Evolutionary conservation across 1,139 yeast genomes (phyloP).

Genomic region (Nakaseomyces bracarensis): DNA sequence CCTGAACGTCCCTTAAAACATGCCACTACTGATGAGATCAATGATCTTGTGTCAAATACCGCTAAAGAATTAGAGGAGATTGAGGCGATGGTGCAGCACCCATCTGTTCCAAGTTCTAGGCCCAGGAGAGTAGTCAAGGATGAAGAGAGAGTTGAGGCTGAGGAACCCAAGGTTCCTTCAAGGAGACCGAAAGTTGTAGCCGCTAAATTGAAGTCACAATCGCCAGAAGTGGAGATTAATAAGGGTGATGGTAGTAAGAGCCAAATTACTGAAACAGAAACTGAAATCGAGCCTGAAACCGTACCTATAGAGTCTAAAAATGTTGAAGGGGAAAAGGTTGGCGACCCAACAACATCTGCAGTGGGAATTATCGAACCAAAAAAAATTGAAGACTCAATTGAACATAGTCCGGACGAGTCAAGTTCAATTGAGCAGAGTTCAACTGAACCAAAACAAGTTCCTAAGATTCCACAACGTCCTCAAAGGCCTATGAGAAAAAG

Average conservation of each 20-base stretch:
- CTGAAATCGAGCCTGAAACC: no score
- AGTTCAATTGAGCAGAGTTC: not conserved
- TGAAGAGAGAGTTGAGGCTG: not conserved
- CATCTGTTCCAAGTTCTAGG: constrained; percentile 2
- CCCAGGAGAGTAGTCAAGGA: not conserved
- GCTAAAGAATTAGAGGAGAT: constrained; percentile 20
- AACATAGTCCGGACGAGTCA: no score
- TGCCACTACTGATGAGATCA: constrained; percentile 17
- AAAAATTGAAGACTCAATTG: constrained; percentile 5
- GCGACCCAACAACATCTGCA: no score
- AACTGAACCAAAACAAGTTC: not conserved
- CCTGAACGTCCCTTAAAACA: constrained; percentile 18
- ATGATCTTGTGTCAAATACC: constrained; percentile 16
- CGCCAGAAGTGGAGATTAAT: not conserved
- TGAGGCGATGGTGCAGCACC: constrained; percentile 15
- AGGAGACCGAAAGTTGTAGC: not conserved
- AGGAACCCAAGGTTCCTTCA: constrained; percentile 5
- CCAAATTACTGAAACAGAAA: no score
- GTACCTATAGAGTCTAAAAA: no score
- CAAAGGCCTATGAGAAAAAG: not conserved
- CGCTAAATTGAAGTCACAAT: not conserved
- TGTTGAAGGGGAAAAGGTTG: not conserved
- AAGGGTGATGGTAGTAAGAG: no score
- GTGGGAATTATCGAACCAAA: constrained; percentile 6
- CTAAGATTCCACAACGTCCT: constrained; percentile 1